phyloP scores from a whole-genome alignment of 2,329 filamentous ascomycete species.

The Ceratocystiopsis sp. region DNA sequence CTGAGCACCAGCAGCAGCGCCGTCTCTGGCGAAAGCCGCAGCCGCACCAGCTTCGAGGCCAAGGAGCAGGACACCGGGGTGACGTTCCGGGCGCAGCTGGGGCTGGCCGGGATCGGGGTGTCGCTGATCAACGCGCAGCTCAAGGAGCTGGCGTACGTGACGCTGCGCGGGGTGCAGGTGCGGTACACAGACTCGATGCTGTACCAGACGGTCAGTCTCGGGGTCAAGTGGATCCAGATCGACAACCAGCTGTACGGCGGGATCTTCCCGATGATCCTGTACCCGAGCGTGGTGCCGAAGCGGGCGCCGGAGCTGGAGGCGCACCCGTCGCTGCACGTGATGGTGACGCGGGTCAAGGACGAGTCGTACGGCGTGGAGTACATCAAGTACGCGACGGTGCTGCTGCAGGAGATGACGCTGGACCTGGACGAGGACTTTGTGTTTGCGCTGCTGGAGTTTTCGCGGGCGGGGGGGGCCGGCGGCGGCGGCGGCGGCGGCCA shows the following conservation, averaged over 20 bases:
- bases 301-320: conserved; percentile 91
- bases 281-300: conserved; percentile 95
- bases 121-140: conserved; percentile 87
- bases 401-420: conserved; percentile 94
- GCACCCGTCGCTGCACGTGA: conserved; percentile 83
- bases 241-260: conserved; percentile 98
- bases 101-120: conserved; percentile 76
- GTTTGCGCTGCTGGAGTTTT: conserved; percentile 86
- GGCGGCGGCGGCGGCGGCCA: conserved; percentile 43
- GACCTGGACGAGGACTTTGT: conserved; percentile 98
- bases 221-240: conserved; percentile 97
- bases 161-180: conserved; percentile 76
- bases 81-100: conserved; percentile 77
- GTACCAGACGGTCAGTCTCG: conserved; percentile 79
- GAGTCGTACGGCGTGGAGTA: conserved; percentile 96
- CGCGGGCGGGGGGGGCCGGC: conserved; percentile 87
- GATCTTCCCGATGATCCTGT: conserved; percentile 92
- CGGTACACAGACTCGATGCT: conserved; percentile 86
- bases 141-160: conserved; percentile 84
- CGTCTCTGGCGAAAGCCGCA: conserved; percentile 2
- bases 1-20: not conserved
- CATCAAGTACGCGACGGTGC: conserved; percentile 90
- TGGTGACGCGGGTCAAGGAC: conserved; percentile 89
- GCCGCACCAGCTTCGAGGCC: conserved; percentile 65
- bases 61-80: conserved; percentile 80